Base-by-base conservation (phyloP, 2,329 filamentous ascomycete species). In the Didymella exigua region DNA sequence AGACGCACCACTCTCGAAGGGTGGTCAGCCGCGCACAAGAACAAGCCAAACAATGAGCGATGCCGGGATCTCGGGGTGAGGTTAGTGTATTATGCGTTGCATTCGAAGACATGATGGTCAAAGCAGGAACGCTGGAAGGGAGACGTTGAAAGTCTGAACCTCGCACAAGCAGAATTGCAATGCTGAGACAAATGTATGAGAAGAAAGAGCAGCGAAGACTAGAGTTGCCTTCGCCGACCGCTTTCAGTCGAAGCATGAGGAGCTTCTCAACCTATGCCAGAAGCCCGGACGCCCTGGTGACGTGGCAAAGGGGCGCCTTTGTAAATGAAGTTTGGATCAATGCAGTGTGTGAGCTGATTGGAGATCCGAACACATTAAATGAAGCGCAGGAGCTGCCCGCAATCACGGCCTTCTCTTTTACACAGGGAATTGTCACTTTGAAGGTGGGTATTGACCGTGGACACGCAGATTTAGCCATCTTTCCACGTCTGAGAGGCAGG, bases 41-140 rank as follows among this genome's bases (percentile, higher is more conserved):
- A 31, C 40, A 19, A 24, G 45, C 14, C 30, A 23, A 21, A 40
- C 24, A n/a, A 48, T 48, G 34, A 40, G 24, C 9, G 45, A n/a
- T n/a, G n/a, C n/a, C n/a, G n/a, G n/a, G n/a, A n/a, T n/a, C n/a
- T n/a, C n/a, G n/a, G n/a, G n/a, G n/a, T n/a, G n/a, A n/a, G 45
- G 33, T 48, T 48, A 7, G 31, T 16, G 37, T 48, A n/a, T n/a
- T n/a, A n/a, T n/a, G n/a, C n/a, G n/a, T n/a, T 26, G 45, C 30
- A 23, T 29, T 48, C 45, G 45, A 48, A 38, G 4, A 30, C 33
- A 23, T 14, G n/a, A 40, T 33, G 45, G n/a, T 40, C 34, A 8
- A 48, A 40, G 36, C 19, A 31, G 16, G 23, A 48, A 29, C 5
- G 7, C 9, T 24, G 37, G 10, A n/a, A 4, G 11, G 16, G 18